Evolutionary conservation across 2,329 filamentous ascomycete species (phyloP), one percentile per base, ranked within the genome.

Genomic region (Monosporascus sp.): DNA sequence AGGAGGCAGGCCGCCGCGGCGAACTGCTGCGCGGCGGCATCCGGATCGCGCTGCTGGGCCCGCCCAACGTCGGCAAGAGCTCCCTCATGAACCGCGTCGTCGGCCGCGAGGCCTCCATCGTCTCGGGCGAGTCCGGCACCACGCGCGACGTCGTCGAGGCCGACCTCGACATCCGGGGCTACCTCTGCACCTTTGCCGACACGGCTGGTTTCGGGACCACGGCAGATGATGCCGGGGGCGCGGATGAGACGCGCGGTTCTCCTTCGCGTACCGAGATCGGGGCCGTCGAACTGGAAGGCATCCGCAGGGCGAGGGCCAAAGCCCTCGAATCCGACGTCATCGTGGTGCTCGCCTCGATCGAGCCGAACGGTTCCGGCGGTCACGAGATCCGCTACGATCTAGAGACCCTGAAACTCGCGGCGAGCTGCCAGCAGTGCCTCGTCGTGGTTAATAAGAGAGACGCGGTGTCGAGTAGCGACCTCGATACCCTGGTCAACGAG

Each of bases 71-170:
- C 0, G 94, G 94, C 15, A 99, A 99, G 70, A 97, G 92, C 68
- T 97, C 91, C 15, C 71, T 99, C 55, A 83, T 99, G 71, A 99
- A 99, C 66, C 77, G 85, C 22, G 81, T 99, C 49, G 90, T 97
- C 3, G 93, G 94, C 0, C 80, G 92, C 50, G 93, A 97, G 68
- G 94, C 94, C 2, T 95, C 92, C 3, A 99, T 99, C 62, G 94
- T 99, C 7, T 96, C 91, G 45, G 80, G 84, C 1, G 92, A 97
- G 72, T 91, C 91, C 39, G 94, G 94, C 0, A 99, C 94, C 1
- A 99, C 94, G 6, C 77, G 94, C 55, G 94, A 99, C 72, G 86
- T 99, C 50, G 87, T 99, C 11, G 94, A 99, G 72, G 89, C 94
- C 1, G 88, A 88, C 27, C 79, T 99, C 25, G 94, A 99, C 71